phyloP scores from a whole-genome alignment of 2,329 filamentous ascomycete species.

The Fusarium falciforme region DNA sequence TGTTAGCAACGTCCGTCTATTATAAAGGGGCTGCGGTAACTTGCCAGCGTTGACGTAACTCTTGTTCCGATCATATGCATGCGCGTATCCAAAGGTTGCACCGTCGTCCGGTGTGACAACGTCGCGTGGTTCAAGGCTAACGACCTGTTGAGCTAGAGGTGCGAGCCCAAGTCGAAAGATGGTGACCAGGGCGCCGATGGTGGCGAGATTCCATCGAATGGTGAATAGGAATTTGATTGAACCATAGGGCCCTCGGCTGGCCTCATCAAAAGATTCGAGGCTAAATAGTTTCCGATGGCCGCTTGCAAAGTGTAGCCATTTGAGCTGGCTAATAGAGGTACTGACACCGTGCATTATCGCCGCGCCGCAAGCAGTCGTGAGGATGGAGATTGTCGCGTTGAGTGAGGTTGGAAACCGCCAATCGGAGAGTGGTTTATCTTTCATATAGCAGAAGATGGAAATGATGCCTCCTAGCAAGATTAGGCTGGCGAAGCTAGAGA shows the following conservation, averaged over 20 bases:
- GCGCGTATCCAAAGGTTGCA: slow-evolving; percentile 12
- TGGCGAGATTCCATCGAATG: slow-evolving; percentile 11
- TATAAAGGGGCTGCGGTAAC: neutral
- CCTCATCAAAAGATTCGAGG: slow-evolving; percentile 19
- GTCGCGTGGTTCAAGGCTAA: neutral
- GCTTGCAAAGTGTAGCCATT: slow-evolving; percentile 22
- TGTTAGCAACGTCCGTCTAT: neutral
- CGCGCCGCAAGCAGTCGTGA: slow-evolving; percentile 13
- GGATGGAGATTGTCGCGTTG: slow-evolving; percentile 9
- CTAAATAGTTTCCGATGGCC: neutral
- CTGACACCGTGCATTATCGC: slow-evolving; percentile 20
- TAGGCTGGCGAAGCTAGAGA: neutral
- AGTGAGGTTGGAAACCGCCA: slow-evolving; percentile 11
- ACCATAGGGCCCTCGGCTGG: slow-evolving; percentile 15
- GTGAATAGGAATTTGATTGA: slow-evolving; percentile 9
- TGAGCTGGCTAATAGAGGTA: slow-evolving; percentile 21
- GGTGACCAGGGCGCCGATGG: slow-evolving; percentile 18
- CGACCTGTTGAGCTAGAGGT: slow-evolving; percentile 9
- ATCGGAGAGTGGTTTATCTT: slow-evolving; percentile 3
- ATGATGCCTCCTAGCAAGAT: neutral
- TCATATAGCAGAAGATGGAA: slow-evolving; percentile 5
- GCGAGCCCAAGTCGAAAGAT: slow-evolving; percentile 11
- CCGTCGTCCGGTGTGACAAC: neutral
- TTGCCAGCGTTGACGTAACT: neutral
- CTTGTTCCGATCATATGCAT: slow-evolving; percentile 1